These are phyloP conservation scores for Truncatella angustata DNA, from an alignment of 2,329 filamentous ascomycete species.

Conservation along the genomic window DNA sequence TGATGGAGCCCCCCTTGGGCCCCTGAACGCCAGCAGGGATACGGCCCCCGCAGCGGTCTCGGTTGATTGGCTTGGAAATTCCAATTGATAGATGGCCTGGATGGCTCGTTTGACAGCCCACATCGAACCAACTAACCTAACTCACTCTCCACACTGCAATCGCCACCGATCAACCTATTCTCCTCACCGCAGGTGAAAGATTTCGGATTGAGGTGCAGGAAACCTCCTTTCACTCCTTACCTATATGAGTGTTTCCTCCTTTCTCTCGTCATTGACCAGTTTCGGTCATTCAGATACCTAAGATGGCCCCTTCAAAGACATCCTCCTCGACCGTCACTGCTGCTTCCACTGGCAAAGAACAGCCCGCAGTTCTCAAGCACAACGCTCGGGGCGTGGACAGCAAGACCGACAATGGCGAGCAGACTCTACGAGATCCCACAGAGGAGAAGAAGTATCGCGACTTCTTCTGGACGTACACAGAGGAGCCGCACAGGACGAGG, in stretches of 20 bases:
- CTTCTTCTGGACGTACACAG: conserved; percentile 99
- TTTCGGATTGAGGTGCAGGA: not conserved
- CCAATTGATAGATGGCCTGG: conserved; percentile 2
- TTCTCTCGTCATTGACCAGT: not conserved
- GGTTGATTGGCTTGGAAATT: conserved; percentile 6
- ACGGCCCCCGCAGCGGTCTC: not conserved
- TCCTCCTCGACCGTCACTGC: conserved; percentile 9
- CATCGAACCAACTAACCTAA: conserved; percentile 7
- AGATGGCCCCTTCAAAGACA: conserved; percentile 7
- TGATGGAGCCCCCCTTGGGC: too few relatives aligned
- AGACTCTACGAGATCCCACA: conserved; percentile 33
- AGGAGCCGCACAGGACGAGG: conserved; percentile 91
- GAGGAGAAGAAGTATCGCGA: conserved; percentile 49
- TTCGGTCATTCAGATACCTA: not conserved
- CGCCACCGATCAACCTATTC: not conserved
- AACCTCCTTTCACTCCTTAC: not conserved
- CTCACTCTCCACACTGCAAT: not conserved
- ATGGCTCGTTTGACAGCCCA: conserved; percentile 4
- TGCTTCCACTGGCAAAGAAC: not conserved
- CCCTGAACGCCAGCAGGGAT: conserved; percentile 1
- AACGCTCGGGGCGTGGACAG: conserved; percentile 24
- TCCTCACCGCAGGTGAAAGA: conserved; percentile 5
- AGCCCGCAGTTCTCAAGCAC: conserved; percentile 11
- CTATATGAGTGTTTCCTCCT: not conserved
- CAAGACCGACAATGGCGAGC: conserved; percentile 14